A percentile compares a stretch with the other conserved stretches of the same genome.
Evolutionary conservation across 345 rosid species (phyloP).

Genomic region (Clausena lansium): DNA sequence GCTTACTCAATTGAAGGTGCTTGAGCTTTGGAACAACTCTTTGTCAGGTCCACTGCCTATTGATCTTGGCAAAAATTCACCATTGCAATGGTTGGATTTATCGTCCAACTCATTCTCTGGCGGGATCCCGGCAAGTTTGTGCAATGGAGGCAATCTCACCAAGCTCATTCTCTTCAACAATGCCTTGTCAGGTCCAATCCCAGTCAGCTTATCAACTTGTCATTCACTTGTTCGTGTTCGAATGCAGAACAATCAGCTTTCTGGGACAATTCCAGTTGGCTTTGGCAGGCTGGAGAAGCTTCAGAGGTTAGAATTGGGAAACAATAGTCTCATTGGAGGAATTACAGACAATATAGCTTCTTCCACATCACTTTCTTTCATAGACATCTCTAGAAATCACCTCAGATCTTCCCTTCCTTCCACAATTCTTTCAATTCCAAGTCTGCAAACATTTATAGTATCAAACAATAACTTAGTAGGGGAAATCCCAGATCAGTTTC

Average conservation of each 20-base stretch:
- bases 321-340: constrained; percentile 69
- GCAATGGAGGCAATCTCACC: constrained; percentile 73
- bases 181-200: constrained; percentile 72
- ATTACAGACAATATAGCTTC: constrained; percentile 66
- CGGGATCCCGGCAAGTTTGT: constrained; percentile 59
- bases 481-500: constrained; percentile 86
- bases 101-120: constrained; percentile 84
- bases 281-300: constrained; percentile 79
- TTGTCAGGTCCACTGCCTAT: constrained; percentile 73
- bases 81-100: constrained; percentile 78
- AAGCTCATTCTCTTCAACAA: constrained; percentile 93
- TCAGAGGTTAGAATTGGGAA: constrained; percentile 75
- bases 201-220: constrained; percentile 55
- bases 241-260: constrained; percentile 72
- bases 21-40: constrained; percentile 94
- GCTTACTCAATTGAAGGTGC: constrained; percentile 50
- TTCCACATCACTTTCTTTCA: constrained; percentile 78
- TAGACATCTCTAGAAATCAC: constrained; percentile 73
- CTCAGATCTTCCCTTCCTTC: constrained; percentile 69
- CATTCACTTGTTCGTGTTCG: constrained; percentile 77
- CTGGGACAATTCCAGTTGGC: constrained; percentile 77
- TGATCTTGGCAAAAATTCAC: constrained; percentile 72
- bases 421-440: constrained; percentile 73
- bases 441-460: constrained; percentile 62
- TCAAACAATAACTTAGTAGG: constrained; percentile 63